phyloP scores from a whole-genome alignment of 1,284 basidiomycete genomes.

The Ceratobasidium papillatum region DNA sequence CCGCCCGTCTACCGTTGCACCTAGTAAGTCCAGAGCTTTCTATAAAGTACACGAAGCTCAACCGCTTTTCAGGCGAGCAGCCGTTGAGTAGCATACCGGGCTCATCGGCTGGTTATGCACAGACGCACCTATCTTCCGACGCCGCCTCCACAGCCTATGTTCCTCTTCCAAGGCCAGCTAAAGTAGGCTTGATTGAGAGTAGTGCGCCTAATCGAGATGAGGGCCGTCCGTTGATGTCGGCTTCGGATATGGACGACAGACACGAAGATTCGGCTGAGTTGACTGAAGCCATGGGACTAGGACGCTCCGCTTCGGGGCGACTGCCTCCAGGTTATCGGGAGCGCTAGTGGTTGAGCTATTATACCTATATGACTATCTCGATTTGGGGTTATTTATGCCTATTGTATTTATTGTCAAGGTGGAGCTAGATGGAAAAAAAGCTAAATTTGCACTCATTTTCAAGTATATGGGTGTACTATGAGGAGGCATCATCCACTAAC shows the following conservation, averaged over 20 bases:
- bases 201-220: slow-evolving; percentile 19
- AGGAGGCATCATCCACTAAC: too few species aligned
- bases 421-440: too few species aligned
- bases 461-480: too few species aligned
- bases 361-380: too few species aligned
- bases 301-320: slow-evolving; percentile 19
- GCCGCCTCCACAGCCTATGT: not conserved
- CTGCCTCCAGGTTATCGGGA: slow-evolving; percentile 19
- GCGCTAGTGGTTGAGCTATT: too few species aligned
- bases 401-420: too few species aligned
- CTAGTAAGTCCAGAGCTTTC: not conserved
- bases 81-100: not conserved
- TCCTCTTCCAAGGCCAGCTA: not conserved
- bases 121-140: not conserved
- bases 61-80: not conserved
- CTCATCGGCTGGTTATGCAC: not conserved
- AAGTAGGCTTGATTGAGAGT: not conserved
- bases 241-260: not conserved
- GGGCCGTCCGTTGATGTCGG: not conserved
- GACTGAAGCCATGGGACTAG: slow-evolving; percentile 6
- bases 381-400: too few species aligned
- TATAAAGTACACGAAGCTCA: not conserved
- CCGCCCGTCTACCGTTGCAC: not conserved
- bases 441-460: too few species aligned
- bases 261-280: slow-evolving; percentile 29